Percentiles rank a stretch among this genome's conserved stretches.
Evolutionary conservation across 805 yeast species (phyloP).

Genomic region (Teunomyces barrocoloradensis): DNA sequence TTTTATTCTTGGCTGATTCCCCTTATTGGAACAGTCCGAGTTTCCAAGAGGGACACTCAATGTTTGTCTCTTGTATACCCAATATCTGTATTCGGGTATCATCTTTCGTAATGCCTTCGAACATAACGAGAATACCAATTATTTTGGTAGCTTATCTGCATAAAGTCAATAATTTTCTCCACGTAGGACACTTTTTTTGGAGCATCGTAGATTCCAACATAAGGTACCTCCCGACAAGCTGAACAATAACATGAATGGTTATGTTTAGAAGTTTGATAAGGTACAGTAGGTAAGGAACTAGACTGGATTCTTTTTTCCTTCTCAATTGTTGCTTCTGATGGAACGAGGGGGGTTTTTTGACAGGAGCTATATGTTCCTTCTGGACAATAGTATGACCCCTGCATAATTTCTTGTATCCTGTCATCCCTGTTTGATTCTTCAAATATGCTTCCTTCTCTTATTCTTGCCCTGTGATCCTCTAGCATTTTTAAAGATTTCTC

Average conservation of each 20-base stretch:
- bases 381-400: too few species aligned
- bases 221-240: background rate
- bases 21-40: too few species aligned
- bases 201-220: background rate
- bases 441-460: background rate
- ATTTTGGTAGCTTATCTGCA: background rate
- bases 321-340: too few species aligned
- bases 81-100: background rate
- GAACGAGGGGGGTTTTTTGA: too few species aligned
- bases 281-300: background rate
- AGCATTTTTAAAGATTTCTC: background rate
- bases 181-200: background rate
- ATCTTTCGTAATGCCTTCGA: background rate
- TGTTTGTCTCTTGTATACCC: too few species aligned
- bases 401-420: too few species aligned
- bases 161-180: background rate
- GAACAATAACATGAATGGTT: background rate
- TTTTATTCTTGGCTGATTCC: too few species aligned
- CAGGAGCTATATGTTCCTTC: too few species aligned
- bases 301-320: too few species aligned
- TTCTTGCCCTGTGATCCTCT: too few species aligned
- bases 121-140: slow-evolving; percentile 1
- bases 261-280: background rate
- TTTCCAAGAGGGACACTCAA: too few species aligned
- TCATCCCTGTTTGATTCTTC: too few species aligned